phyloP scores from a whole-genome alignment of 371 early-diverging fungal species.

The Mucor mucedo region DNA sequence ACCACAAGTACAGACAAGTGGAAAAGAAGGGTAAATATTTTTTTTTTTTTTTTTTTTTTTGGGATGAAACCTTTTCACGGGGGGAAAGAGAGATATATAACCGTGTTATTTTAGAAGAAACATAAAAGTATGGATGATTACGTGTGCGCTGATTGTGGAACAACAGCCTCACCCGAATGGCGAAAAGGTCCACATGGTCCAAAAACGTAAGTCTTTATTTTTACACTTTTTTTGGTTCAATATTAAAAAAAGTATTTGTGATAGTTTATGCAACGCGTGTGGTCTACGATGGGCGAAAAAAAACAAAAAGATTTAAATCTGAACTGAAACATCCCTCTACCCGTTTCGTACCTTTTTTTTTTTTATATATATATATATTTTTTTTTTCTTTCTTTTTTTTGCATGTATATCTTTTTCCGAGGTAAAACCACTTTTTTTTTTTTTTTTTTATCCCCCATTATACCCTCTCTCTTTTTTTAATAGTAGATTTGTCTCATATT shows the following conservation, averaged over 20 bases:
- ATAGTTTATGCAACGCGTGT: conserved; percentile 54
- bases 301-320: conserved; percentile 28
- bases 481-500: background rate
- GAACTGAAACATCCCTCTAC: conserved; percentile 12
- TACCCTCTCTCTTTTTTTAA: background rate
- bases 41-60: background rate
- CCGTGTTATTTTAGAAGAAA: conserved; percentile 14
- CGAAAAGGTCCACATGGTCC: conserved; percentile 77
- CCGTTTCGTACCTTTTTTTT: background rate
- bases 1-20: conserved; percentile 23
- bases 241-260: too few relatives aligned
- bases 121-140: conserved; percentile 22
- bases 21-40: conserved; percentile 26
- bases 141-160: conserved; percentile 64
- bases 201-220: conserved; percentile 44
- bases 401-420: background rate
- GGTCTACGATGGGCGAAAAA: conserved; percentile 48
- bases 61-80: background rate
- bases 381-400: background rate
- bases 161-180: conserved; percentile 82
- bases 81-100: background rate
- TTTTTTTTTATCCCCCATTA: background rate
- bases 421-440: background rate
- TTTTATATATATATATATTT: background rate
- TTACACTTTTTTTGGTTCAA: too few relatives aligned